These are phyloP conservation scores for Pythium inflatum DNA, from an alignment of 352 stramenopile species.

Conservation along the genomic window DNA sequence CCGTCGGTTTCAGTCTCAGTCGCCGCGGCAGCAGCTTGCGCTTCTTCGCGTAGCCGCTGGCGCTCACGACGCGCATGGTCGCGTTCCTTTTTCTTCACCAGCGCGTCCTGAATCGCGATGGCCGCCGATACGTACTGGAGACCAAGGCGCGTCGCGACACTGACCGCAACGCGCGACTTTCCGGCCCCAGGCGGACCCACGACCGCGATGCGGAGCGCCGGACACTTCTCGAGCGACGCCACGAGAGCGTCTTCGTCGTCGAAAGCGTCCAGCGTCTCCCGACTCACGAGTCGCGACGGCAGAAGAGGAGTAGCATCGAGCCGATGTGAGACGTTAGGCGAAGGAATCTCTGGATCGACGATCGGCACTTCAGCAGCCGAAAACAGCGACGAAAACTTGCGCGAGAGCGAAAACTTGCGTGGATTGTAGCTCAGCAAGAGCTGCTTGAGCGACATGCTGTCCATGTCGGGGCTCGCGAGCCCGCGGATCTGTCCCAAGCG, in stretches of 20 bases:
- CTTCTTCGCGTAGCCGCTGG: background rate
- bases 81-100: conserved; percentile 34
- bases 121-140: conserved; percentile 57
- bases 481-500: conserved; percentile 51
- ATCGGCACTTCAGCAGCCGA: background rate
- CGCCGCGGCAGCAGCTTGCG: conserved; percentile 8
- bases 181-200: conserved; percentile 58
- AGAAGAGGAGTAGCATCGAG: background rate
- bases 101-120: conserved; percentile 46
- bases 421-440: conserved; percentile 74
- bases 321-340: no score
- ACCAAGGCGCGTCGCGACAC: conserved; percentile 46
- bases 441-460: conserved; percentile 76
- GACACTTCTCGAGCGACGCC: conserved; percentile 44
- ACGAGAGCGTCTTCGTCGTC: conserved; percentile 48
- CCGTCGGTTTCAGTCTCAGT: conserved; percentile 7
- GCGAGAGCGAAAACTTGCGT: conserved; percentile 69
- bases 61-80: conserved; percentile 1
- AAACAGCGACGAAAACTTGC: conserved; percentile 59
- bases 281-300: conserved; percentile 30
- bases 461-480: conserved; percentile 49
- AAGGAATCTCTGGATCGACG: no score
- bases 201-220: conserved; percentile 54
- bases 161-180: conserved; percentile 57
- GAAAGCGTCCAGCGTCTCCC: conserved; percentile 43